Conservation (phyloP, 1,139 yeast genomes). For the Geotrichum cucujoidarum region DNA sequence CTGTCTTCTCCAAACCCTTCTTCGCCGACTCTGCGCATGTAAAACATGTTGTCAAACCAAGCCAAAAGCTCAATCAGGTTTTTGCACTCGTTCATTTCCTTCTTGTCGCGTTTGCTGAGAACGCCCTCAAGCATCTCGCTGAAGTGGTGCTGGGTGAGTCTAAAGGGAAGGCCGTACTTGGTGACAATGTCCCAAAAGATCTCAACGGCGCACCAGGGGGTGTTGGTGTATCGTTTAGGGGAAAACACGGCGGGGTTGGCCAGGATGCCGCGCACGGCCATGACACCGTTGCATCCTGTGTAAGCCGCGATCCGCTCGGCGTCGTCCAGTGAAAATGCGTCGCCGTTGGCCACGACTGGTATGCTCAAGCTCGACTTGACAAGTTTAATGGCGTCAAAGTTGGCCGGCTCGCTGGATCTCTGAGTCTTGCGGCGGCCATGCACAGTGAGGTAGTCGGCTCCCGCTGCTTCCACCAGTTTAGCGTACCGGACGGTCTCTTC, state of each 20-base stretch:
- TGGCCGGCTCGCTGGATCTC: constrained; percentile 76
- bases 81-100: constrained; percentile 59
- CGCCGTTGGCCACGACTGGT: constrained; percentile 95
- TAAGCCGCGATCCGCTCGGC: constrained; percentile 52
- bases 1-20: constrained; percentile 58
- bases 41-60: constrained; percentile 72
- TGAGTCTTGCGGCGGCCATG: constrained; percentile 89
- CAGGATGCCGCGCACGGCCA: constrained; percentile 90
- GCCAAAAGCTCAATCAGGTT: constrained; percentile 63
- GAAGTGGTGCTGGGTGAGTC: constrained; percentile 80
- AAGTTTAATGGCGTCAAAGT: constrained; percentile 71
- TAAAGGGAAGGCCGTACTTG: constrained; percentile 76
- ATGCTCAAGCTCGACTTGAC: constrained; percentile 57
- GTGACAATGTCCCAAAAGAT: constrained; percentile 72
- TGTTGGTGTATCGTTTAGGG: constrained; percentile 38
- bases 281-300: constrained; percentile 86
- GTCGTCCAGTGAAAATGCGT: constrained; percentile 68
- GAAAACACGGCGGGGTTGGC: constrained; percentile 84
- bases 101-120: constrained; percentile 50
- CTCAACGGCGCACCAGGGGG: constrained; percentile 93
- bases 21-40: constrained; percentile 61
- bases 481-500: constrained; percentile 10
- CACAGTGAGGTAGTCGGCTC: constrained; percentile 89
- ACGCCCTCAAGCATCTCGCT: constrained; percentile 73
- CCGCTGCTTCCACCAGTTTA: constrained; percentile 65